A percentile compares a stretch with the other conserved stretches of the same genome.
These are phyloP conservation scores for Dalbergia oliveri DNA, from an alignment of 306 rosid species.

Conservation along the genomic window DNA sequence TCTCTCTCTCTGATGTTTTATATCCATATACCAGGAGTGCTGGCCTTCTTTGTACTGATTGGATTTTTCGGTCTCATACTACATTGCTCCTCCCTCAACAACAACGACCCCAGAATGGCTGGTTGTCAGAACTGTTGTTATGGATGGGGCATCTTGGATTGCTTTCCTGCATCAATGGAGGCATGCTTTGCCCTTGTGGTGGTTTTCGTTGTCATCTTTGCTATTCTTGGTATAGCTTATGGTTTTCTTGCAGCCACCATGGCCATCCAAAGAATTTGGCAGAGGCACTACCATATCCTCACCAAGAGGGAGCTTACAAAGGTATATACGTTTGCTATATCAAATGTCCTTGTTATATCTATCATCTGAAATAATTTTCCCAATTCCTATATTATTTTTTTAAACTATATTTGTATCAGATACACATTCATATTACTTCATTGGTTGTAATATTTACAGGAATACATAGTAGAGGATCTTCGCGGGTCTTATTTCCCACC, in stretches of 20 bases:
- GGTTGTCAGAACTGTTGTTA: conserved; percentile 99
- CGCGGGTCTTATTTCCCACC: conserved; percentile 83
- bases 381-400: conserved; percentile 31
- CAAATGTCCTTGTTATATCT: not conserved
- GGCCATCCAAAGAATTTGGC: conserved; percentile 99
- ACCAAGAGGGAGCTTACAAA: conserved; percentile 97
- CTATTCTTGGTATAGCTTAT: conserved; percentile 97
- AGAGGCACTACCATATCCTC: conserved; percentile 97
- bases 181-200: conserved; percentile 95
- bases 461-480: conserved; percentile 93
- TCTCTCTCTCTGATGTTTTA: conserved; percentile 25
- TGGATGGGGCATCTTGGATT: conserved; percentile 99
- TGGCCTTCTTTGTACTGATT: conserved; percentile 93
- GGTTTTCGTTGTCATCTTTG: conserved; percentile 94
- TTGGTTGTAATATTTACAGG: conserved; percentile 59
- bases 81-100: conserved; percentile 89
- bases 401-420: conserved; percentile 16
- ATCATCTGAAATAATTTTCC: not conserved
- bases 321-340: conserved; percentile 51
- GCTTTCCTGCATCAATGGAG: conserved; percentile 99
- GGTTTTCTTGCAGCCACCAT: conserved; percentile 97
- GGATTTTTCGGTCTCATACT: conserved; percentile 97
- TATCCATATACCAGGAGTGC: conserved; percentile 70
- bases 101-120: conserved; percentile 91
- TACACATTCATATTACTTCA: not conserved